phyloP scores from a whole-genome alignment of 1,139 yeast species.

The Scheffersomyces quercinus region DNA sequence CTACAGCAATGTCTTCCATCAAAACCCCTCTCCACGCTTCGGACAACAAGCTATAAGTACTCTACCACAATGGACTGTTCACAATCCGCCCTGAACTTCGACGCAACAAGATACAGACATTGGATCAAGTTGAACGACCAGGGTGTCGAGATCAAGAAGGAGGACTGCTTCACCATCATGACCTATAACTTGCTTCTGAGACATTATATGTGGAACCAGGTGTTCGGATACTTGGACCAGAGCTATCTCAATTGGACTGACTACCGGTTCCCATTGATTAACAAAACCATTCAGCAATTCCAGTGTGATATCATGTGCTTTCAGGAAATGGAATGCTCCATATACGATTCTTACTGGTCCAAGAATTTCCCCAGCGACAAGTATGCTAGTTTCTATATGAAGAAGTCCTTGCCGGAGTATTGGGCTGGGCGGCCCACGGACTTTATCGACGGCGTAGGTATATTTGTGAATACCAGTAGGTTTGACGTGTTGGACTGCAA shows the following conservation, averaged over 20 bases:
- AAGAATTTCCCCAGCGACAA: conserved; percentile 23
- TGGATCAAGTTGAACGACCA: conserved; percentile 1
- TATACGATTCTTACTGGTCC: conserved; percentile 49
- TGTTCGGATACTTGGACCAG: conserved; percentile 50
- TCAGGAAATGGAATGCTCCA: conserved; percentile 55
- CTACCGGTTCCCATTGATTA: conserved; percentile 47
- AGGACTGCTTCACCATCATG: conserved; percentile 32
- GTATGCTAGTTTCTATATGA: conserved; percentile 47
- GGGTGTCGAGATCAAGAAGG: neutral
- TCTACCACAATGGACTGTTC: neutral
- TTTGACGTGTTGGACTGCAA: conserved; percentile 46
- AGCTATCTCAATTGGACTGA: conserved; percentile 45
- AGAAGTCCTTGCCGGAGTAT: conserved; percentile 50
- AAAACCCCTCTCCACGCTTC: too few relatives aligned
- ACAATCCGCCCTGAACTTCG: conserved; percentile 1
- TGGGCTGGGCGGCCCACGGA: conserved; percentile 45
- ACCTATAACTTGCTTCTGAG: conserved; percentile 57
- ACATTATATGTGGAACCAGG: conserved; percentile 58
- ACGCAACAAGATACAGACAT: conserved; percentile 3
- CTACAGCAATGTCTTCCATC: too few relatives aligned
- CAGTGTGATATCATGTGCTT: conserved; percentile 59
- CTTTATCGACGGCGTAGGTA: conserved; percentile 59
- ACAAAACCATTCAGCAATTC: conserved; percentile 37
- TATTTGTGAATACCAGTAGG: conserved; percentile 46
- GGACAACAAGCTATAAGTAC: too few relatives aligned